Base-by-base conservation (phyloP, 164 flowering plant species). In the Aristolochia fimbriata region DNA sequence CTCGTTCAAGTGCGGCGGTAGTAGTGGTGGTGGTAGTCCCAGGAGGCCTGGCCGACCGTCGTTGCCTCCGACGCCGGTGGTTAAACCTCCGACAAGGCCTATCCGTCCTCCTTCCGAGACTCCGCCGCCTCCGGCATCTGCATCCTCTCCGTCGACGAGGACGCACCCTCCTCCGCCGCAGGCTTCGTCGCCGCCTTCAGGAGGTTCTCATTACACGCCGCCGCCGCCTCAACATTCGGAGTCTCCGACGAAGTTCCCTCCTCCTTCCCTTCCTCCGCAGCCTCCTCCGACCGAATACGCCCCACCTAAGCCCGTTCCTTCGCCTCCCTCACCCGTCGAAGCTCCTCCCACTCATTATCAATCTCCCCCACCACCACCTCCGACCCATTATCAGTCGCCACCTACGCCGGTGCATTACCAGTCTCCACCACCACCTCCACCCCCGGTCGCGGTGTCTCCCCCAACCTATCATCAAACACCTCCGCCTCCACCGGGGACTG, bases 101-200 rank as follows among this genome's bases (percentile, higher is more conserved):
- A 22, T 50, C 41, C 15, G 56, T 10, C 59, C 73, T 41, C 37
- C 11, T 57, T 8, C 53, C 73, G 57, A 45, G 9, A 58, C 71
- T 4, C 52, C 65, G 20, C 61, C 74, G 4, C 77, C 77, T 1
- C 68, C 69, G 15, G 51, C 59, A 0, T 16, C 60, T 21, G 58
- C 11, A 1, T 16, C 47, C 5, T 51, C 63, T 0, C 63, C 63
- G 1, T 33, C 47, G 5, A 33, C 47, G 2, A 50, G 48, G 27
- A 30, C 65, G 15, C 65, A 53, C 33, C 65, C 65, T 21, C 63
- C 65, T 21, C 63, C 30, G 5, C 30, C 30, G 30, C 2, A 27
- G 30, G 30, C 30, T 27, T 27, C 30, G 30, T 27, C 63, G 19
- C 55, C 55, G 37, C 55, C 63, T 22, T 24, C 43, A 23, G 19